Percentiles rank a stretch among this genome's conserved stretches.
Conservation (phyloP, 192 early-diverging fungal species). For the Coemansia sp. region DNA sequence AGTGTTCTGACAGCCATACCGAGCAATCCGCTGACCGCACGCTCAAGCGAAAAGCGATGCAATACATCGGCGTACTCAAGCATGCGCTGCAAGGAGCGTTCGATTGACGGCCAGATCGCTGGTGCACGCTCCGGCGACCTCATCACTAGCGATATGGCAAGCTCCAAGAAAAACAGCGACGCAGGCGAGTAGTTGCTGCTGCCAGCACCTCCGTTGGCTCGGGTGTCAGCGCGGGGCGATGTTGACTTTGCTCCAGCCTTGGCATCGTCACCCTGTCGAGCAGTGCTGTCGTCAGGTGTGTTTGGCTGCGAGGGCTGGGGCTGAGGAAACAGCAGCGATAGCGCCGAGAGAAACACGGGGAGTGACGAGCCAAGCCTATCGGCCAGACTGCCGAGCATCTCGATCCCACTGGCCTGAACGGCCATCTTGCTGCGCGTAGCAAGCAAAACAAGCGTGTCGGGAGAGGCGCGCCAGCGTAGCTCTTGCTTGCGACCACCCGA, state of each 20-base stretch:
- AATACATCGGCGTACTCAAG: slow-evolving; percentile 62
- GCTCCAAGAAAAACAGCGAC: slow-evolving; percentile 48
- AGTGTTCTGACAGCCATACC: slow-evolving; percentile 66
- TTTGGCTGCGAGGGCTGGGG: slow-evolving; percentile 27
- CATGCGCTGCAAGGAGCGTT: slow-evolving; percentile 69
- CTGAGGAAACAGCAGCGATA: slow-evolving; percentile 33
- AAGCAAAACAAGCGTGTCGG: slow-evolving; percentile 26
- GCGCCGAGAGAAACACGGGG: slow-evolving; percentile 18
- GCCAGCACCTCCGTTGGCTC: neutral
- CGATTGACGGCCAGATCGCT: slow-evolving; percentile 61
- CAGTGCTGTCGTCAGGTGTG: slow-evolving; percentile 23
- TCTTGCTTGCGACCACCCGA: slow-evolving; percentile 17
- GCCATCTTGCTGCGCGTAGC: slow-evolving; percentile 26
- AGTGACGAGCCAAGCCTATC: slow-evolving; percentile 10
- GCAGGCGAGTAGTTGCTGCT: slow-evolving; percentile 26
- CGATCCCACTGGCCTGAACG: slow-evolving; percentile 25
- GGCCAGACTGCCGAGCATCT: slow-evolving; percentile 7
- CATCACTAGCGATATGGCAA: slow-evolving; percentile 21
- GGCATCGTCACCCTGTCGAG: slow-evolving; percentile 8
- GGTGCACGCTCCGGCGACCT: slow-evolving; percentile 22
- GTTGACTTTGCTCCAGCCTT: neutral
- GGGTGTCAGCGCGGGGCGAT: neutral
- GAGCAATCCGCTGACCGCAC: slow-evolving; percentile 72
- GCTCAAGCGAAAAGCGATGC: slow-evolving; percentile 69
- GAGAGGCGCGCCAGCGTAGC: slow-evolving; percentile 43